These are phyloP conservation scores for Paraconiothyrium brasiliense DNA, from an alignment of 2,329 filamentous ascomycete genomes.

Conservation along the genomic window DNA sequence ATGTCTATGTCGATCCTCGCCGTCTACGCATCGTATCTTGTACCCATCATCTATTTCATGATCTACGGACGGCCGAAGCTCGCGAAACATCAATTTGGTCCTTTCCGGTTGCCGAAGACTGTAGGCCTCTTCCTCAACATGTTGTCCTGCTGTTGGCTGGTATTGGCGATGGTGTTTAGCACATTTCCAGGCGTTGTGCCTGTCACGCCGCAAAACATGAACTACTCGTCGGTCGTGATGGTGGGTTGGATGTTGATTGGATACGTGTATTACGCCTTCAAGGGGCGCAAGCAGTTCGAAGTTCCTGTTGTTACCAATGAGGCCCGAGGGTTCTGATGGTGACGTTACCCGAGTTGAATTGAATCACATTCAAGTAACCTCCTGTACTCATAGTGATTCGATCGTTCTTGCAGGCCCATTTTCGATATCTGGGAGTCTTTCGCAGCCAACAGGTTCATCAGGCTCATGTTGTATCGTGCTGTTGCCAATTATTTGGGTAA, in stretches of 20 bases:
- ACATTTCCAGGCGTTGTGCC: constrained; percentile 56
- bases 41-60: constrained; percentile 53
- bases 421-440: too few relatives aligned
- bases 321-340: background rate
- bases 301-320: constrained; percentile 30
- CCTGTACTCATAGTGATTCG: background rate
- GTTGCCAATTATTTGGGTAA: too few relatives aligned
- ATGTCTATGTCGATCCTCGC: constrained; percentile 55
- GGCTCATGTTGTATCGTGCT: too few relatives aligned
- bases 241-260: constrained; percentile 52
- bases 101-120: constrained; percentile 40
- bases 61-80: constrained; percentile 46
- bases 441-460: too few relatives aligned
- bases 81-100: constrained; percentile 21
- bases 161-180: constrained; percentile 57
- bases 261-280: constrained; percentile 44
- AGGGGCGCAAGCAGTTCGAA: constrained; percentile 36
- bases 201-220: constrained; percentile 57
- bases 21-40: constrained; percentile 56
- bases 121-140: constrained; percentile 53
- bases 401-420: background rate
- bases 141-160: constrained; percentile 55
- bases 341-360: background rate
- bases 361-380: background rate
- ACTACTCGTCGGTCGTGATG: constrained; percentile 58